phyloP scores from a whole-genome alignment of 768 basidiomycete species.

The Dentipellis fragilis region DNA sequence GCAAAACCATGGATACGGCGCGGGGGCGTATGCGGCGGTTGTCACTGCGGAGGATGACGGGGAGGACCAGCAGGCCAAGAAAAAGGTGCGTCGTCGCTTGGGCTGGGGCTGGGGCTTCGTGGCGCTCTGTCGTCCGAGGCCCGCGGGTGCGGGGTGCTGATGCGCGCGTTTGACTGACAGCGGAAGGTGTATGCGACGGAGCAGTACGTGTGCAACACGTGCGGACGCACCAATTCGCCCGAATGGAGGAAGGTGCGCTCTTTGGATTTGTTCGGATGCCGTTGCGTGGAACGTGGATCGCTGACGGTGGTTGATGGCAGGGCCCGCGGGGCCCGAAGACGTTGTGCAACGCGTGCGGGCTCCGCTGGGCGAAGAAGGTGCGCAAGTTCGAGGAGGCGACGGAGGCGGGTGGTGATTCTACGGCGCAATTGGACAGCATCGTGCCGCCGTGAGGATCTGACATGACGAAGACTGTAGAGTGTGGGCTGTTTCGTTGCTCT shows the following conservation, averaged over 20 bases:
- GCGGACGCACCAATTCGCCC: conserved; percentile 91
- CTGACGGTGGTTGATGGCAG: conserved; percentile 35
- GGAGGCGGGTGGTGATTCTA: conserved; percentile 12
- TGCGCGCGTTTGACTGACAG: conserved; percentile 15
- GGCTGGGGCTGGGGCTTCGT: neutral
- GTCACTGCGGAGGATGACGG: conserved; percentile 26
- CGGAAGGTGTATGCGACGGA: conserved; percentile 42
- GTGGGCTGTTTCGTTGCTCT: neutral
- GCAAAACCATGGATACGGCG: conserved; percentile 6
- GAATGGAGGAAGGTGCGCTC: conserved; percentile 83
- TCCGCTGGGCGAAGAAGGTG: conserved; percentile 82
- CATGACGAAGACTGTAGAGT: neutral
- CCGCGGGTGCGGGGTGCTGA: neutral
- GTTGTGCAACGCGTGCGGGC: conserved; percentile 92
- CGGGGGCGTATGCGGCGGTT: neutral
- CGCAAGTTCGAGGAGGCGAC: conserved; percentile 32
- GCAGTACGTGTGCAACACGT: conserved; percentile 83
- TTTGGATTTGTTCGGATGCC: neutral
- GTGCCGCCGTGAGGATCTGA: conserved; percentile 6
- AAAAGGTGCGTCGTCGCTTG: conserved; percentile 37
- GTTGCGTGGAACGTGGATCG: too few species aligned
- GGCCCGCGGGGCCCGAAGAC: conserved; percentile 95
- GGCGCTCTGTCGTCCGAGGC: conserved; percentile 5
- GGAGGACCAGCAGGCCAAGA: conserved; percentile 49
- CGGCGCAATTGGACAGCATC: conserved; percentile 10